phyloP scores from a whole-genome alignment of 768 basidiomycete species.

The Megacollybia marginata region DNA sequence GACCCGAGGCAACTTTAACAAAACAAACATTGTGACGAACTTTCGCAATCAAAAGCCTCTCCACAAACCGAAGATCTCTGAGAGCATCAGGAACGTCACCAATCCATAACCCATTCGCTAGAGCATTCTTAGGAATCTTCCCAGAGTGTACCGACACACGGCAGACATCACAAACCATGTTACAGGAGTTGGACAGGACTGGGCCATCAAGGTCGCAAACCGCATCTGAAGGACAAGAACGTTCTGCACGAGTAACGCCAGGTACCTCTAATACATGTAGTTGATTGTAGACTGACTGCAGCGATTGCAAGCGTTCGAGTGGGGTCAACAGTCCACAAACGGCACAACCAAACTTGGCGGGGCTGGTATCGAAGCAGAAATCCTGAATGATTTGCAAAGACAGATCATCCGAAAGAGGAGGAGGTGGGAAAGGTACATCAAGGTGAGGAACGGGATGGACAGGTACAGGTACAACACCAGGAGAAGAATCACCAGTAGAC shows the following conservation, averaged over 20 bases:
- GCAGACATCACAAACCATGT: neutral
- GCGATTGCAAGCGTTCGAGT: neutral
- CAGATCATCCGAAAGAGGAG: neutral
- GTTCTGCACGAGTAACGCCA: neutral
- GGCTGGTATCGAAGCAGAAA: neutral
- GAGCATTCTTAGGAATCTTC: neutral
- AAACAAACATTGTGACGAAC: no score
- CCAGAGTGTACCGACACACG: neutral
- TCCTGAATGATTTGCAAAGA: neutral
- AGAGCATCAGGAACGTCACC: neutral
- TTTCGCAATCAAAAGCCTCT: neutral
- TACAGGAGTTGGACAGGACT: no score
- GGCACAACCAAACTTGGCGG: neutral
- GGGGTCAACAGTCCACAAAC: neutral
- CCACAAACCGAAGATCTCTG: neutral
- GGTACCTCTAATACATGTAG: neutral
- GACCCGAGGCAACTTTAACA: neutral
- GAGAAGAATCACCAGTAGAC: no score
- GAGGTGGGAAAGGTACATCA: neutral
- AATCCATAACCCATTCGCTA: neutral
- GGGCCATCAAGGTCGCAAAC: neutral
- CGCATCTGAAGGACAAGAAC: neutral
- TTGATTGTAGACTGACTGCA: neutral
- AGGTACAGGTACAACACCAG: no score
- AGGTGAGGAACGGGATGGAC: no score